Percentiles rank a stretch among this genome's conserved stretches.
These are phyloP conservation scores for Solanum pimpinellifolium DNA, from an alignment of 257 asterid genomes.

Conservation along the genomic window DNA sequence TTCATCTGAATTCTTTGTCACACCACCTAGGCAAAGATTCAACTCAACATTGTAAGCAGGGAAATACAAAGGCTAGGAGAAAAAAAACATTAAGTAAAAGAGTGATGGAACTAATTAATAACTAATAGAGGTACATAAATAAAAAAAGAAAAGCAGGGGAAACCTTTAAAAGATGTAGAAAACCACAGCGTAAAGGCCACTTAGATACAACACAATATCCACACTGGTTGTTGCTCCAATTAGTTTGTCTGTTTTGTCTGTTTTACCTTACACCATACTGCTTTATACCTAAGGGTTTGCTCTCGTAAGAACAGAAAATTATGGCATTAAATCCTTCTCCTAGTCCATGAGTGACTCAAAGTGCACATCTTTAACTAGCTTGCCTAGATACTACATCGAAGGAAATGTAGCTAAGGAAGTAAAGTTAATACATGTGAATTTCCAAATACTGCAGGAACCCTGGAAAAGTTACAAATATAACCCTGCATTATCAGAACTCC, in stretches of 20 bases:
- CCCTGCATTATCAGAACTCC: not conserved
- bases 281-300: not conserved
- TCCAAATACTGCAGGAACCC: not conserved
- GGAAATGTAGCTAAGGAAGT: not conserved
- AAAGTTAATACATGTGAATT: not conserved
- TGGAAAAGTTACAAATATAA: not conserved
- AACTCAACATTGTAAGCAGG: not conserved
- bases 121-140: not conserved
- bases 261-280: not conserved
- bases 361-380: not conserved
- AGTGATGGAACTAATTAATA: not conserved
- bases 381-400: not conserved
- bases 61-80: not conserved
- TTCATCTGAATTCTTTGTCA: constrained; percentile 37
- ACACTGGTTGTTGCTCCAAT: not conserved
- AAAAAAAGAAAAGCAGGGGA: not conserved
- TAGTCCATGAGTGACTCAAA: not conserved
- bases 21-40: constrained; percentile 33
- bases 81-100: not conserved
- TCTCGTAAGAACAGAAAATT: not conserved
- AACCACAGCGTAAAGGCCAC: not conserved
- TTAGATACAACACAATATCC: not conserved
- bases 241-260: not conserved
- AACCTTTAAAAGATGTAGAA: not conserved
- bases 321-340: not conserved